Evolutionary conservation across 1,284 basidiomycete genomes (phyloP).

Genomic region (Apiotrichum laibachii): DNA sequence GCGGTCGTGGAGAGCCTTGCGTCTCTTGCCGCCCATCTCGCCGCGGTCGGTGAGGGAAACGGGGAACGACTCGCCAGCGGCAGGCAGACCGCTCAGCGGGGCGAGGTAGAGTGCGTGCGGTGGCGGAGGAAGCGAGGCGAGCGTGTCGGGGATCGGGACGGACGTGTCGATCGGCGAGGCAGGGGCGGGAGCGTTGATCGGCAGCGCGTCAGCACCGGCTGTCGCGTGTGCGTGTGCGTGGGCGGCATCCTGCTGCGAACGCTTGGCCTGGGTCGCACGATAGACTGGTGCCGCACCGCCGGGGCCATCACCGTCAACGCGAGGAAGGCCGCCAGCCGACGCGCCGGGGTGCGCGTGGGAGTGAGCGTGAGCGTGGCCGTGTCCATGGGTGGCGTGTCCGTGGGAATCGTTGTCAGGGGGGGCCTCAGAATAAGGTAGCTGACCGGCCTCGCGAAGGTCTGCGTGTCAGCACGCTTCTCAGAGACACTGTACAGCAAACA

Average conservation of each 20-base stretch:
- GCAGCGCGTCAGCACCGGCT: background rate
- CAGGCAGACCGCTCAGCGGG: slow-evolving; percentile 4
- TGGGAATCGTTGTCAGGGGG: background rate
- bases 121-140: slow-evolving; percentile 14
- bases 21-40: slow-evolving; percentile 49
- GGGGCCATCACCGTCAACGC: background rate
- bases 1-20: slow-evolving; percentile 41
- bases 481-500: background rate
- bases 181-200: slow-evolving; percentile 9
- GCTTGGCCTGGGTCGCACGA: background rate
- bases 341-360: background rate
- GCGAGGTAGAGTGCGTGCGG: slow-evolving; percentile 12
- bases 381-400: background rate
- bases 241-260: background rate
- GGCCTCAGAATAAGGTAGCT: slow-evolving; percentile 4
- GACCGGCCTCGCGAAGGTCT: slow-evolving; percentile 16
- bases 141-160: slow-evolving; percentile 22
- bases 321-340: too few relatives aligned
- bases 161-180: slow-evolving; percentile 23
- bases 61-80: slow-evolving; percentile 8
- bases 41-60: slow-evolving; percentile 23
- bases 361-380: background rate
- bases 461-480: background rate
- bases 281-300: too few relatives aligned
- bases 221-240: background rate